Evolutionary conservation across 2,329 filamentous ascomycete species (phyloP).

Genomic region (Dactylonectria estremocensis): DNA sequence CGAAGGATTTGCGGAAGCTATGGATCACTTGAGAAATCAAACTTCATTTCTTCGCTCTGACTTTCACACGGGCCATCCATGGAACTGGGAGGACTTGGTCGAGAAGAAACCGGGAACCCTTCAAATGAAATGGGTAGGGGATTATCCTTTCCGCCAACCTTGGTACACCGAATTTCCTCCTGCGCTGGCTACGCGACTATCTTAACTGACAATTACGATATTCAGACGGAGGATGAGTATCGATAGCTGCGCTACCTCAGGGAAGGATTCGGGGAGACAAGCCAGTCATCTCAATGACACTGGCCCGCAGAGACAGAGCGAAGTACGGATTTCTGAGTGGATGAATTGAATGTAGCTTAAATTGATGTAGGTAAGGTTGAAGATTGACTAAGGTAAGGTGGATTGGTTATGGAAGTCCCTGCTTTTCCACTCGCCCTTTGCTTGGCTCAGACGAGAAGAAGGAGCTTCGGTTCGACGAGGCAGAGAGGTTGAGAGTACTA

Average conservation of each 20-base stretch:
- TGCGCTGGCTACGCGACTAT: background rate
- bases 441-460: background rate
- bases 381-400: background rate
- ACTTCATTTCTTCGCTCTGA: slow-evolving; percentile 7
- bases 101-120: background rate
- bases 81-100: slow-evolving; percentile 3
- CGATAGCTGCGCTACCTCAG: background rate
- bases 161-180: background rate
- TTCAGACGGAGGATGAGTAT: background rate
- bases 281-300: background rate
- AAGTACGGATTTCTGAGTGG: too few relatives aligned
- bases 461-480: background rate
- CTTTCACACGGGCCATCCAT: slow-evolving; percentile 9
- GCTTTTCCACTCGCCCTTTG: background rate
- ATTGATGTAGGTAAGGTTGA: background rate
- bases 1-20: background rate
- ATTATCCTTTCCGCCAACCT: background rate
- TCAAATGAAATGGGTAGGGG: background rate
- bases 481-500: background rate
- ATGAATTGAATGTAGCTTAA: background rate
- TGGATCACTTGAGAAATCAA: background rate
- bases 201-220: background rate
- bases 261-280: background rate
- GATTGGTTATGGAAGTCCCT: background rate
- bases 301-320: background rate